phyloP scores from a whole-genome alignment of 345 rosid species.

The Pugionium cornutum region DNA sequence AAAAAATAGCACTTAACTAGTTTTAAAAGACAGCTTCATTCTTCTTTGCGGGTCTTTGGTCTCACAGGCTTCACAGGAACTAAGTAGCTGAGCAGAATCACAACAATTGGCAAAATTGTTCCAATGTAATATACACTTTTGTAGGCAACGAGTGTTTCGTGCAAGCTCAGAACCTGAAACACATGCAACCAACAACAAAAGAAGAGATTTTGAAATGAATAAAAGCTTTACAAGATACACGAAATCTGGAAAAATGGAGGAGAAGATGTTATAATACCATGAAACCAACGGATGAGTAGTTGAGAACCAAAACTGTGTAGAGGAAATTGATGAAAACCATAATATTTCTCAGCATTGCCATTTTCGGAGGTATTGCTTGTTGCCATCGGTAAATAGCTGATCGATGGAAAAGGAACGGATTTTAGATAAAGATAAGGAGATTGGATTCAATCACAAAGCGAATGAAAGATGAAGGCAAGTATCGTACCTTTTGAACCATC shows the following conservation, averaged over 20 bases:
- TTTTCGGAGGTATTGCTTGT: conserved; percentile 58
- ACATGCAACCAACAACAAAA: too few species aligned
- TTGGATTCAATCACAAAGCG: too few species aligned
- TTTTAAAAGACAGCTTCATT: conserved; percentile 37
- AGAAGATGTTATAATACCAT: conserved; percentile 53
- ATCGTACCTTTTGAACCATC: conserved; percentile 84
- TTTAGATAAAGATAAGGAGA: too few species aligned
- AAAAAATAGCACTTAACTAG: too few species aligned
- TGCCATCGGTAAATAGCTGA: conserved; percentile 92
- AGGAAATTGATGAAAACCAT: conserved; percentile 61
- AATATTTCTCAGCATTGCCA: conserved; percentile 50
- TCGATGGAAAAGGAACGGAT: too few species aligned
- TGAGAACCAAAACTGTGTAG: conserved; percentile 78
- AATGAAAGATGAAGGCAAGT: too few species aligned
- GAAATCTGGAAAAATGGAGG: too few species aligned
- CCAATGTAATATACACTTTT: conserved; percentile 81
- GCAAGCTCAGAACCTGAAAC: conserved; percentile 77
- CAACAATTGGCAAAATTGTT: conserved; percentile 62
- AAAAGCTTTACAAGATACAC: too few species aligned
- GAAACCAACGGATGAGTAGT: conserved; percentile 89
- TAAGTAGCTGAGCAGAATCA: conserved; percentile 65
- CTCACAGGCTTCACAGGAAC: conserved; percentile 69
- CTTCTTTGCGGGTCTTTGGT: conserved; percentile 61
- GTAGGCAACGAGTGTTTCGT: conserved; percentile 69
- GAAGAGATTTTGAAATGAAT: neutral